A percentile compares a stretch with the other conserved stretches of the same genome.
phyloP scores from a whole-genome alignment of 495 filamentous ascomycete species.

The Xylaria cubensis region DNA sequence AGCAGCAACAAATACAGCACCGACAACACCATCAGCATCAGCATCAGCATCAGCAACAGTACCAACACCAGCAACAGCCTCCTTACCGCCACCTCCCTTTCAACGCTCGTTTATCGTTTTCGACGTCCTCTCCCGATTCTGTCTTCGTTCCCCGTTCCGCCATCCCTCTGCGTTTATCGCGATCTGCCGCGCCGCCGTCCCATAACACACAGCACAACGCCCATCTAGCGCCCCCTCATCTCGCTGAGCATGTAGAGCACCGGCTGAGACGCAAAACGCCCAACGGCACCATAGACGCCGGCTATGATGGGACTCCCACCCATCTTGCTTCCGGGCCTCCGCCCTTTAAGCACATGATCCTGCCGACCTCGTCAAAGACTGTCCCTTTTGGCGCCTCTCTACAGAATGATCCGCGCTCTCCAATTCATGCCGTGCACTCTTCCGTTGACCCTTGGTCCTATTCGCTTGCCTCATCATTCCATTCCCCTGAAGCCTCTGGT shows the following conservation, averaged over 20 bases:
- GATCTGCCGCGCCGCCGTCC: constrained; percentile 35
- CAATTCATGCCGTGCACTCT: constrained; percentile 27
- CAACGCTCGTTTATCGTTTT: constrained; percentile 26
- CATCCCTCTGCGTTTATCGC: constrained; percentile 51
- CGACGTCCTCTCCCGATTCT: constrained; percentile 30
- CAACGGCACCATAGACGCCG: constrained; percentile 88
- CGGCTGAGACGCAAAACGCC: constrained; percentile 92
- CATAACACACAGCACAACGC: constrained; percentile 41
- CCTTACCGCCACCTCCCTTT: constrained; percentile 16
- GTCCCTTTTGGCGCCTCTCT: constrained; percentile 43
- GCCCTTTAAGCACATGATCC: constrained; percentile 86
- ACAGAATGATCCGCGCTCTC: constrained; percentile 36
- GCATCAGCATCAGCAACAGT: not conserved
- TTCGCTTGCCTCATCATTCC: constrained; percentile 25
- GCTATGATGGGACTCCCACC: constrained; percentile 86
- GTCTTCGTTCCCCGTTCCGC: constrained; percentile 39
- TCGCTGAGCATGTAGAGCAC: constrained; percentile 66
- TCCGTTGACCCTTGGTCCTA: constrained; percentile 33
- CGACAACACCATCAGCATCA: not conserved
- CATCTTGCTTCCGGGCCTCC: constrained; percentile 80
- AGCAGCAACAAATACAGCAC: not conserved
- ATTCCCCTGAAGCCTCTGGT: constrained; percentile 24
- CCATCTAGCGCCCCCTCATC: constrained; percentile 43
- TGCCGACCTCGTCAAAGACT: constrained; percentile 57
- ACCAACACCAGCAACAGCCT: constrained; percentile 1